Evolutionary conservation across 768 basidiomycete genomes (phyloP), one percentile per base, ranked within the genome.

Genomic region (Rubroboletus pulcherrimus): DNA sequence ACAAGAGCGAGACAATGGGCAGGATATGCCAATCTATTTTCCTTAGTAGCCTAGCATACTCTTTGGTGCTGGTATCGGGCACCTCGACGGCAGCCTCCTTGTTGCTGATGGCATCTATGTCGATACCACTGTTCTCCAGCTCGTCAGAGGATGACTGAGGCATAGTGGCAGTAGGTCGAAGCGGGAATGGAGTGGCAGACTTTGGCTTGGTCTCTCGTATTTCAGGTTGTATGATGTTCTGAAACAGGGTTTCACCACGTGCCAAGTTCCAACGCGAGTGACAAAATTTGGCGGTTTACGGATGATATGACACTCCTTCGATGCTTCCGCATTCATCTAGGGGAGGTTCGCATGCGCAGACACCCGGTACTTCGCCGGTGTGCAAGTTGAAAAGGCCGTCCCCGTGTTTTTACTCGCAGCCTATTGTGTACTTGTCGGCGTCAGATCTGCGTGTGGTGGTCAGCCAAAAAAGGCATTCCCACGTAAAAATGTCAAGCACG

Each of bases 1-100:
- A 65, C 12, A 59, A 21, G 30, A 56, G 40, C 14, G 54, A 62
- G 34, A 67, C 35, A 17, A 65, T 26, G 5, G 63, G 64, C 4
- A 65, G 42, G 44, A 65, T 39, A 43, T 56, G 53, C 65, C 62
- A 61, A 15, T 65, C 64, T 30, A 67, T 19, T 44, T 67, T 65
- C 38, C 55, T 55, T 11, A 61, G 44, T 12, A 66, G 0, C 43
- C 24, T 63, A 7, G 53, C 45, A 40, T 44, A 53, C 15, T 53
- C 35, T 21, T 54, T 14, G 17, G 42, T 1, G 29, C n/a, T 10
- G 26, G 55, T n/a, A 37, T 31, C 7, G 2, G 29, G 42, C 10
- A 30, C 24, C 15, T 39, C 29, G 15, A 44, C 21, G 15, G 42
- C 7, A 42, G 26, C 19, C 37, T 41, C 19, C 24, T 54, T 38